phyloP scores from a whole-genome alignment of 495 filamentous ascomycete genomes.

The Bathelium albidoporum region DNA sequence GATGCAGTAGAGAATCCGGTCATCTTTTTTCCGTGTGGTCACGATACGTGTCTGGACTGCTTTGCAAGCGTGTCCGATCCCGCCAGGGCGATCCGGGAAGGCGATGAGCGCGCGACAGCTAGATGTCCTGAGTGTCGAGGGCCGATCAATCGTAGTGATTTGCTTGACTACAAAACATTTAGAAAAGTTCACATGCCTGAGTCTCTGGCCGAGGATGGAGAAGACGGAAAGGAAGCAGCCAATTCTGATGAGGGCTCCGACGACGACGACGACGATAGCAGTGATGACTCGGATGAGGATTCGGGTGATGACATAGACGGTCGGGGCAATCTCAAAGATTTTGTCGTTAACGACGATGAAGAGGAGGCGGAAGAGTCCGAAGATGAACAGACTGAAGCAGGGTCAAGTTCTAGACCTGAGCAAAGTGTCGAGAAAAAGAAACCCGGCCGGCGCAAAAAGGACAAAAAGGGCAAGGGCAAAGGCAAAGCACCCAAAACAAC shows the following conservation, averaged over 20 bases:
- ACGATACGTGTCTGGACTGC: slow-evolving; percentile 70
- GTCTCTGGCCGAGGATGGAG: slow-evolving; percentile 21
- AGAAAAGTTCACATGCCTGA: slow-evolving; percentile 58
- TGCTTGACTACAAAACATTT: slow-evolving; percentile 68
- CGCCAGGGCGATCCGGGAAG: slow-evolving; percentile 41
- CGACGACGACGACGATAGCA: slow-evolving; percentile 11
- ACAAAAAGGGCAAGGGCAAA: slow-evolving; percentile 23
- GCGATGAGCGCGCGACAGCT: slow-evolving; percentile 44
- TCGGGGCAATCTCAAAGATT: slow-evolving; percentile 25
- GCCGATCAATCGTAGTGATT: slow-evolving; percentile 49
- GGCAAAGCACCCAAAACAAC: slow-evolving; percentile 29
- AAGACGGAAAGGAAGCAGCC: slow-evolving; percentile 22
- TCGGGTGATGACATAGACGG: slow-evolving; percentile 23
- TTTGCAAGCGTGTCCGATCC: slow-evolving; percentile 63
- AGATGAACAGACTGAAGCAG: slow-evolving; percentile 29
- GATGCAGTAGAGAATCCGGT: slow-evolving; percentile 65
- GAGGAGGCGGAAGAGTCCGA: slow-evolving; percentile 38
- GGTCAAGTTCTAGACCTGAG: slow-evolving; percentile 6
- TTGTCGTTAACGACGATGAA: slow-evolving; percentile 35
- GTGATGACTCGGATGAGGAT: slow-evolving; percentile 21
- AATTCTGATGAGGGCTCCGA: slow-evolving; percentile 23
- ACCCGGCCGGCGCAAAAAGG: slow-evolving; percentile 22
- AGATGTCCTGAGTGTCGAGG: slow-evolving; percentile 73
- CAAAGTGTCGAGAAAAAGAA: not conserved
- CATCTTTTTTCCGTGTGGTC: slow-evolving; percentile 79